Conservation (phyloP, 176 grass and related monocot genomes). For the Panicum miliaceum region DNA sequence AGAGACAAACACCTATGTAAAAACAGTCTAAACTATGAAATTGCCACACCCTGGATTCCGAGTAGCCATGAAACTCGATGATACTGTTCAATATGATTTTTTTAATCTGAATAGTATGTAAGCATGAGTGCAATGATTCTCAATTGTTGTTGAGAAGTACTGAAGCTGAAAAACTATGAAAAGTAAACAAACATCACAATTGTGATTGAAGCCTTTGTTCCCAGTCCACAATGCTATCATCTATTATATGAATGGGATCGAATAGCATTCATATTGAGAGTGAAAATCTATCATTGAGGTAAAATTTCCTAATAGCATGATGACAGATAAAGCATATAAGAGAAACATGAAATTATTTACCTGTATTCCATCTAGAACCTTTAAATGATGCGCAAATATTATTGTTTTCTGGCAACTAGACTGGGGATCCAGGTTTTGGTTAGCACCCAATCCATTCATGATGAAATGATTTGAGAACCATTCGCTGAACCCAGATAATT, state of each 20-base stretch:
- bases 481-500: slow-evolving; percentile 84
- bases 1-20: slow-evolving; percentile 65
- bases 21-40: slow-evolving; percentile 37
- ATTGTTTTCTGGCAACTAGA: slow-evolving; percentile 81
- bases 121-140: slow-evolving; percentile 19
- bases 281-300: not conserved
- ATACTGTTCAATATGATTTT: slow-evolving; percentile 14
- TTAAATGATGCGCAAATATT: slow-evolving; percentile 97
- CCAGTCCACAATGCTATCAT: slow-evolving; percentile 12
- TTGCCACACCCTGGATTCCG: not conserved
- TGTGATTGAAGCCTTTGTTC: slow-evolving; percentile 17
- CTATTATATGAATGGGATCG: not conserved
- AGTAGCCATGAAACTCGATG: not conserved
- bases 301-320: not conserved
- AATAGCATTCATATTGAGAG: not conserved
- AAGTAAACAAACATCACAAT: slow-evolving; percentile 1
- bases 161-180: slow-evolving; percentile 25
- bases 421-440: slow-evolving; percentile 51
- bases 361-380: slow-evolving; percentile 97
- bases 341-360: slow-evolving; percentile 41
- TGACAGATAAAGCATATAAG: not conserved
- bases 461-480: slow-evolving; percentile 91
- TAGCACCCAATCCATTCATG: slow-evolving; percentile 46
- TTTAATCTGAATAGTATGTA: slow-evolving; percentile 20
- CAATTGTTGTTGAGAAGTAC: not conserved